Conservation (phyloP, 768 basidiomycete genomes). For the Lactifluus subvellereus region DNA sequence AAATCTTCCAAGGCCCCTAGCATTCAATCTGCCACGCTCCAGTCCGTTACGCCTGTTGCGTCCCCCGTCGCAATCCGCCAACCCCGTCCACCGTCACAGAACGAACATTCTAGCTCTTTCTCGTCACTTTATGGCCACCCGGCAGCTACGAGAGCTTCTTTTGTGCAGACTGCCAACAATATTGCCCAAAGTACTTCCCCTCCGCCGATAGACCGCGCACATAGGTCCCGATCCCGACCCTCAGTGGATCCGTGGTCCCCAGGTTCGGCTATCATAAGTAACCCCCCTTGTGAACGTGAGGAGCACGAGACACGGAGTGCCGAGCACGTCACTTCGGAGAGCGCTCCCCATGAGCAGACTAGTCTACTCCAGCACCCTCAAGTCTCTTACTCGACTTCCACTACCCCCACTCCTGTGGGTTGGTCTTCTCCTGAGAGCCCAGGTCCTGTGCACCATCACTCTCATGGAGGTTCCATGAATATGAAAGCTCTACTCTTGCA, state of each 20-base stretch:
- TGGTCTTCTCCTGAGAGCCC: slow-evolving; percentile 20
- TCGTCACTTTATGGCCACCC: slow-evolving; percentile 71
- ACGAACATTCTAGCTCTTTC: slow-evolving; percentile 40
- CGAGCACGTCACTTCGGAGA: background rate
- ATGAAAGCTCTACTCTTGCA: slow-evolving; percentile 95
- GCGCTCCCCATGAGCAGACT: slow-evolving; percentile 32
- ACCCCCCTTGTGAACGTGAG: slow-evolving; percentile 10
- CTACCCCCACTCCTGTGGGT: background rate
- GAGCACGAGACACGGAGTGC: background rate
- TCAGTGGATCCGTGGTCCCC: slow-evolving; percentile 20
- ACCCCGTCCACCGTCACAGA: slow-evolving; percentile 24
- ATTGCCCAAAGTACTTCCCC: slow-evolving; percentile 55
- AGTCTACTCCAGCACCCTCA: slow-evolving; percentile 33
- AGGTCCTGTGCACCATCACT: slow-evolving; percentile 32
- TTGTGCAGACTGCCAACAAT: slow-evolving; percentile 81
- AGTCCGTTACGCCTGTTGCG: background rate
- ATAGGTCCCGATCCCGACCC: slow-evolving; percentile 27
- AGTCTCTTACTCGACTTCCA: slow-evolving; percentile 3
- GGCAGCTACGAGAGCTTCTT: slow-evolving; percentile 61
- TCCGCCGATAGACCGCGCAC: slow-evolving; percentile 22
- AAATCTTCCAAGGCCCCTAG: slow-evolving; percentile 19
- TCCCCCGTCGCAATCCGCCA: slow-evolving; percentile 31
- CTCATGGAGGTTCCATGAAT: slow-evolving; percentile 82
- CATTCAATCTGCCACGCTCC: background rate
- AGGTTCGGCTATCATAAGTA: slow-evolving; percentile 2